Evolutionary conservation across 129 eudicot genomes (phyloP).

Genomic region (Ambrosia trifida): DNA sequence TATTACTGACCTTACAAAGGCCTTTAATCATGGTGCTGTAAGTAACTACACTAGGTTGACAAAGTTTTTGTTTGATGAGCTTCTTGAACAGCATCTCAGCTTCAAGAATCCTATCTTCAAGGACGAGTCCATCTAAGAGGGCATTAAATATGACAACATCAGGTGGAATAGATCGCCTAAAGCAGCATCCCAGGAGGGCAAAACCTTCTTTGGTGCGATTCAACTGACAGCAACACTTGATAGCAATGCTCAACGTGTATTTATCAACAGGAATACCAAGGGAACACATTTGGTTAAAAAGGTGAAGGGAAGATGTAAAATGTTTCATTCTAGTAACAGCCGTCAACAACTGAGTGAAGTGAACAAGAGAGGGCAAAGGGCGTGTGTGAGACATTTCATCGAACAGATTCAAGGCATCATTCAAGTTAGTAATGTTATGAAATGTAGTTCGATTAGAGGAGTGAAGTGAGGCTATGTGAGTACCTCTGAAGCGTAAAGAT

Average conservation of each 20-base stretch:
- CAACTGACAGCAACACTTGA: neutral
- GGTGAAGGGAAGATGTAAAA: neutral
- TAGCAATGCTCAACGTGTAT: neutral
- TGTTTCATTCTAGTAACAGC: neutral
- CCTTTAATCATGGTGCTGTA: slow-evolving; percentile 15
- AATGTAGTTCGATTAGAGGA: too few species aligned
- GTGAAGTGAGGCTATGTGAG: too few species aligned
- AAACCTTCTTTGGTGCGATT: neutral
- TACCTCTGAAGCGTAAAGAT: neutral
- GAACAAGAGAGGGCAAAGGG: neutral
- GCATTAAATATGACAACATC: neutral
- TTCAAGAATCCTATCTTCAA: slow-evolving; percentile 1
- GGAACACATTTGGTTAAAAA: slow-evolving; percentile 3
- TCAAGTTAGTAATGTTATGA: neutral
- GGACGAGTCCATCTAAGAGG: slow-evolving; percentile 1
- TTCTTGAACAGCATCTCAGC: slow-evolving; percentile 14
- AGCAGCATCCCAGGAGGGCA: neutral
- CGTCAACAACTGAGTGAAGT: neutral
- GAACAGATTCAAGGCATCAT: neutral
- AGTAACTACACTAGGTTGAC: slow-evolving; percentile 10
- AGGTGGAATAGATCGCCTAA: neutral
- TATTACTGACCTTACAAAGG: slow-evolving; percentile 12
- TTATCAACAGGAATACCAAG: neutral
- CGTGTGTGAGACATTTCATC: slow-evolving; percentile 1
- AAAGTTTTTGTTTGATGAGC: neutral